Conservation (phyloP, 2,329 filamentous ascomycete species). For the Pseudogymnoascus sp. region DNA sequence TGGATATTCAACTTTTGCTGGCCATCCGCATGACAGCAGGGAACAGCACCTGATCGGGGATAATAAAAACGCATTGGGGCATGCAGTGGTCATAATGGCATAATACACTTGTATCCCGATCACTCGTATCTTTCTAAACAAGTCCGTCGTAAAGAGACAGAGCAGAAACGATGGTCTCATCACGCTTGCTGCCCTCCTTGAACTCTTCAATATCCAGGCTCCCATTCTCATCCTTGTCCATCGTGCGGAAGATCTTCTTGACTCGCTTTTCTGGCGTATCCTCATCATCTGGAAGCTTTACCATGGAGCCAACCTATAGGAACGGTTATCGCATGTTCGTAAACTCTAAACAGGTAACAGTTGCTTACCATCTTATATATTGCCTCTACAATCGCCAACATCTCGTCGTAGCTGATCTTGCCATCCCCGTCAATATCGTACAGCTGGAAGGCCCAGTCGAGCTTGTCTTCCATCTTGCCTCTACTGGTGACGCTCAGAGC, state of each 20-base stretch:
- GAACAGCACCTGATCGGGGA: background rate
- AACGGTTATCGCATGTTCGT: background rate
- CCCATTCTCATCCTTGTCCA: conserved; percentile 99
- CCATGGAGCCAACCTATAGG: conserved; percentile 88
- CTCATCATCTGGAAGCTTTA: conserved; percentile 96
- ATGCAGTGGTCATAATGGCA: conserved; percentile 4
- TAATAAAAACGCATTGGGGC: conserved; percentile 2
- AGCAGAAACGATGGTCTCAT: conserved; percentile 97
- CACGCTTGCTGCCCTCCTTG: conserved; percentile 97
- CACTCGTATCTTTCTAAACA: conserved; percentile 47
- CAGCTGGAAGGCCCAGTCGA: conserved; percentile 98
- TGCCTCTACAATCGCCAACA: conserved; percentile 96
- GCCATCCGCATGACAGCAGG: background rate
- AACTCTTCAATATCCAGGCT: conserved; percentile 96
- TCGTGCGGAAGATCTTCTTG: conserved; percentile 98
- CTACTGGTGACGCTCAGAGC: conserved; percentile 92
- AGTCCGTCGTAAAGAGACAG: conserved; percentile 93
- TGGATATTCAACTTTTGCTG: conserved; percentile 1
- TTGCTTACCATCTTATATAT: conserved; percentile 94
- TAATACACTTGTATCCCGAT: conserved; percentile 7
- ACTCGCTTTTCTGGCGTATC: conserved; percentile 98
- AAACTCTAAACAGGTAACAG: background rate
- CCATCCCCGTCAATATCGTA: conserved; percentile 99
- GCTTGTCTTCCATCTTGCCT: conserved; percentile 98
- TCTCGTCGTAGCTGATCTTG: conserved; percentile 98